phyloP scores from a whole-genome alignment of 2,329 filamentous ascomycete species.

The Monosporascus sp. region DNA sequence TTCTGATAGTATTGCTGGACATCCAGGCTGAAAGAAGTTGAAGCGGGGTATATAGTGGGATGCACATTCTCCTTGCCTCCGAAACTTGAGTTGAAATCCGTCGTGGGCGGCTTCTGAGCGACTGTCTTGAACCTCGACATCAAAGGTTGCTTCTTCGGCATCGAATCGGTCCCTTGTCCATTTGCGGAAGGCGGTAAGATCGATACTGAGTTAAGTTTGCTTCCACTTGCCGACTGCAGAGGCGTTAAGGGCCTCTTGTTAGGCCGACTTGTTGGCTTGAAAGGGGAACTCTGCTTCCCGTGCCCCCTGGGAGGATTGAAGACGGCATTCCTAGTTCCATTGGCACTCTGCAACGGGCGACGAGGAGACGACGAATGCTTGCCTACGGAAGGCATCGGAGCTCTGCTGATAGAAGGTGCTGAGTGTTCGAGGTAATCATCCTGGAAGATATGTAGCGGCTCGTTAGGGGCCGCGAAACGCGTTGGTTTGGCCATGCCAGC shows the following conservation, averaged over 20 bases:
- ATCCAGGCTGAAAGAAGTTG: slow-evolving; percentile 41
- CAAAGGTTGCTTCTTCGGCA: slow-evolving; percentile 58
- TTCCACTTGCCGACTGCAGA: slow-evolving; percentile 48
- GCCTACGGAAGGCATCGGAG: slow-evolving; percentile 47
- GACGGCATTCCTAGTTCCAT: slow-evolving; percentile 50
- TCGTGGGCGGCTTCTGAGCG: slow-evolving; percentile 46
- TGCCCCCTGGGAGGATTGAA: slow-evolving; percentile 57
- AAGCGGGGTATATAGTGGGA: slow-evolving; percentile 44
- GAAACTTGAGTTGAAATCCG: slow-evolving; percentile 33
- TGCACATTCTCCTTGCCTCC: slow-evolving; percentile 53
- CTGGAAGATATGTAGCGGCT: slow-evolving; percentile 47
- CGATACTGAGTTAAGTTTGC: slow-evolving; percentile 59
- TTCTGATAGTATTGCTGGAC: slow-evolving; percentile 50
- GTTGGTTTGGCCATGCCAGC: slow-evolving; percentile 50
- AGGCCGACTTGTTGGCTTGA: slow-evolving; percentile 53
- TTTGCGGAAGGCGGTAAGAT: slow-evolving; percentile 59
- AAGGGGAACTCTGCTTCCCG: slow-evolving; percentile 58
- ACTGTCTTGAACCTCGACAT: slow-evolving; percentile 55
- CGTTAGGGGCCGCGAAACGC: slow-evolving; percentile 38
- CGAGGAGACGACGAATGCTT: slow-evolving; percentile 34
- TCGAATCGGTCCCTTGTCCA: slow-evolving; percentile 57
- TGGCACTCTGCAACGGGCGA: slow-evolving; percentile 43
- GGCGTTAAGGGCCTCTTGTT: slow-evolving; percentile 56
- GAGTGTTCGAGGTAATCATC: slow-evolving; percentile 43
- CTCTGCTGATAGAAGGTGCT: slow-evolving; percentile 47